Evolutionary conservation across 257 asterid species (phyloP), one percentile per base, ranked within the genome.

Genomic region (Ophiorrhiza pumila): DNA sequence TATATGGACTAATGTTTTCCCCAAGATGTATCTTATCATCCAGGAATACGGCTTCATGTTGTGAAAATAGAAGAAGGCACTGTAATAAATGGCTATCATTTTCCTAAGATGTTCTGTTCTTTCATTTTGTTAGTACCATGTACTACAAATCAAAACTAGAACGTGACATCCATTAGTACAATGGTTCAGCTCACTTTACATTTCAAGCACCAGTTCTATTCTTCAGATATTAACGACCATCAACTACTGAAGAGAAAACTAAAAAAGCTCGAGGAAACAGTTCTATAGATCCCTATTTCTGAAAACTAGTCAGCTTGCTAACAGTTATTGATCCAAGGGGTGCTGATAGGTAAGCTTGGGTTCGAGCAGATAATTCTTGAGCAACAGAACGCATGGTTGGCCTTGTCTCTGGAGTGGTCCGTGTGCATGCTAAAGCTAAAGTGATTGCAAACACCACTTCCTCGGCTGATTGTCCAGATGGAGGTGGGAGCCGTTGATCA

Each of bases 321-420:
- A 84, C 63, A 69, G 74, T 87, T 72, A 74, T 79, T 67, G 80
- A 31, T 69, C 83, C 87, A 71, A 87, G 57, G 67, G 91, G 91
- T 78, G 78, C 83, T 5, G 85, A 80, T 68, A 87, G 82, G 82
- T 71, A 83, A 7, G 93, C 78, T 79, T 78, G 88, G 46, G 83
- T 77, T 63, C 55, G 78, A 76, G 92, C 95, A 42, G 97, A 82
- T 22, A 93, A 55, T 71, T 93, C 94, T 81, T 88, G 92, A 71
- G 98, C 92, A 71, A 88, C 89, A 39, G 17, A 83, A 25, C 95
- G 94, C 97, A 93, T 89, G 82, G 86, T 71, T 47, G 97, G 98
- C 62, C 98, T 80, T 0, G 83, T 73, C 77, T 87, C 96, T 8
- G 98, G 96, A 32, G 69, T 58, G 53, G 74, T 27, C 50, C 78